phyloP scores from a whole-genome alignment of 1,284 basidiomycete species.

The Sphaerobolus stellatus region DNA sequence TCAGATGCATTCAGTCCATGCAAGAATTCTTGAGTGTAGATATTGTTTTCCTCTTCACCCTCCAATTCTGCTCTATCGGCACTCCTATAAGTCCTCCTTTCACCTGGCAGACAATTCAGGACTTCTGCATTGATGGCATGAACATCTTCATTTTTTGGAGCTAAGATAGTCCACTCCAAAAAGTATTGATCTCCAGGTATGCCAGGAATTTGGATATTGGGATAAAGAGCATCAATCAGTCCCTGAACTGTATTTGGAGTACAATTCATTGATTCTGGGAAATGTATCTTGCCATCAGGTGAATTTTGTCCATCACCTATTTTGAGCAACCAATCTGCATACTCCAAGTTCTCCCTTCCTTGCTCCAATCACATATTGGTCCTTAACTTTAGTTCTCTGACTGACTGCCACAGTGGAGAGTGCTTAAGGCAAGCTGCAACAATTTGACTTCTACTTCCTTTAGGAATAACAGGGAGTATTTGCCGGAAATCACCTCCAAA shows the following conservation, averaged over 20 bases:
- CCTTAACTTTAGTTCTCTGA: conserved; percentile 24
- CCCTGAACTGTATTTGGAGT: conserved; percentile 2
- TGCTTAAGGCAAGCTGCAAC: conserved; percentile 27
- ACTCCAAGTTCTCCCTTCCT: conserved; percentile 20
- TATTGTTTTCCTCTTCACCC: conserved; percentile 10
- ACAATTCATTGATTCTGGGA: conserved; percentile 25
- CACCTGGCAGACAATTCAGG: conserved; percentile 31
- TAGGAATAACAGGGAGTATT: conserved; percentile 38
- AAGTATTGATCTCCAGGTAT: conserved; percentile 38
- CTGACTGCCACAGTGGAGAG: conserved; percentile 29
- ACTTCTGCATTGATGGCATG: conserved; percentile 31
- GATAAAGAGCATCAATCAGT: conserved; percentile 30
- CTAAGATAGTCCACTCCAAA: conserved; percentile 35
- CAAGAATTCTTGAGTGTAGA: conserved; percentile 31
- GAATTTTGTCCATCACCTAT: conserved; percentile 28
- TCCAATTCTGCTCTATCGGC: conserved; percentile 13
- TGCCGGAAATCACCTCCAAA: conserved; percentile 47
- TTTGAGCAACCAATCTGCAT: conserved; percentile 33
- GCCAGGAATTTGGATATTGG: conserved; percentile 19
- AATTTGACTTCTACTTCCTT: conserved; percentile 29
- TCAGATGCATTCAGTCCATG: conserved; percentile 25
- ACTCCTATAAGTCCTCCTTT: conserved; percentile 17
- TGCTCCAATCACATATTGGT: conserved; percentile 31
- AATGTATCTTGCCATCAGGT: conserved; percentile 15
- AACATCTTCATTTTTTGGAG: conserved; percentile 38